Conservation (phyloP, 2,329 filamentous ascomycete species). For the Penicillium sp. region DNA sequence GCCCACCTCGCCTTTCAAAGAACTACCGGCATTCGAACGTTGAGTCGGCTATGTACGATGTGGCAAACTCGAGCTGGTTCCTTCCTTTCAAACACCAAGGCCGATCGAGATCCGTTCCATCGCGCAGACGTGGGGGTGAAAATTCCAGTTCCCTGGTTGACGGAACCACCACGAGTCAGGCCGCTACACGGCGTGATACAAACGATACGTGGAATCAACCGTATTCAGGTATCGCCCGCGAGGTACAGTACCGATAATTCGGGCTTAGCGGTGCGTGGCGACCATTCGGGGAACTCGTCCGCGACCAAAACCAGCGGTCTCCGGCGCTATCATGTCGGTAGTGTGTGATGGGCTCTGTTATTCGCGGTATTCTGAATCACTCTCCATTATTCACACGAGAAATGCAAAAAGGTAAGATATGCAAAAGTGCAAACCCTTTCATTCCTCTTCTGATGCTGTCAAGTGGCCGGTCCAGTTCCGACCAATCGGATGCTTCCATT, state of each 20-base stretch:
- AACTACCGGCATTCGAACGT: not conserved
- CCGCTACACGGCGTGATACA: not conserved
- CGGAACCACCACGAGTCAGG: slow-evolving; percentile 5
- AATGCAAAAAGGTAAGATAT: not conserved
- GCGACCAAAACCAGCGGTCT: not conserved
- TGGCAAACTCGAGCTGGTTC: not conserved
- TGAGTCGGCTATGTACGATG: not conserved
- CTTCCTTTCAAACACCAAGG: not conserved
- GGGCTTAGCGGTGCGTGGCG: not conserved
- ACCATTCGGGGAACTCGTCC: not conserved
- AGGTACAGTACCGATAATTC: not conserved
- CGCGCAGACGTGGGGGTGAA: not conserved
- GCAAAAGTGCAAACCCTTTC: not conserved
- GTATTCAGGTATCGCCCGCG: not conserved
- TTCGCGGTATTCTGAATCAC: not conserved
- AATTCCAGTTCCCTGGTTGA: slow-evolving; percentile 5
- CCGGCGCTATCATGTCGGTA: not conserved
- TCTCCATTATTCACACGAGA: not conserved
- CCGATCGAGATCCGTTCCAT: not conserved
- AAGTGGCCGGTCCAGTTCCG: slow-evolving; percentile 6
- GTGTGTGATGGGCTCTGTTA: not conserved
- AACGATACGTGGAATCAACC: not conserved
- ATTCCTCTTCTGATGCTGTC: not conserved
- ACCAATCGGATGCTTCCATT: slow-evolving; percentile 1
- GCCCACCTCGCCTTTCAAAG: not conserved